A percentile compares a stretch with the other conserved stretches of the same genome.
phyloP scores from a whole-genome alignment of 2,329 filamentous ascomycete genomes.

The Arachnomyces sp. region DNA sequence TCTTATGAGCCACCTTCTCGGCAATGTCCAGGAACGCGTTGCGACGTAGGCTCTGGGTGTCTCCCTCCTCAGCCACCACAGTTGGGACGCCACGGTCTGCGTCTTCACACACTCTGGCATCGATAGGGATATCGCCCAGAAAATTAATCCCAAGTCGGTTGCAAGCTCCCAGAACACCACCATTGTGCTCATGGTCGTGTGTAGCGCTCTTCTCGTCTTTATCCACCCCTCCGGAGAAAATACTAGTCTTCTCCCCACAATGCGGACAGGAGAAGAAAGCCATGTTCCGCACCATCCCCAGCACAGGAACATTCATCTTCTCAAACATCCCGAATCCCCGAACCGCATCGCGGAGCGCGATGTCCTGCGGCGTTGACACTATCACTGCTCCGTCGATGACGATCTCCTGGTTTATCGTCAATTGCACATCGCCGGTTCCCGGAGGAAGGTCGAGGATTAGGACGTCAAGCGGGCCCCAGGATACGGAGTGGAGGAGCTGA shows the following conservation, averaged over 20 bases:
- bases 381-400: slow-evolving; percentile 77
- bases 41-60: slow-evolving; percentile 57
- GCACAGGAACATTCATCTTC: slow-evolving; percentile 66
- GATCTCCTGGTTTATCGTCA: slow-evolving; percentile 94
- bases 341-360: slow-evolving; percentile 84
- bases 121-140: slow-evolving; percentile 80
- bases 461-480: slow-evolving; percentile 84
- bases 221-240: slow-evolving; percentile 54
- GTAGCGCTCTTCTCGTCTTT: slow-evolving; percentile 1
- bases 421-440: slow-evolving; percentile 88
- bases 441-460: slow-evolving; percentile 87
- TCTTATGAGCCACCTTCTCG: slow-evolving; percentile 39
- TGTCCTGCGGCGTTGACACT: slow-evolving; percentile 86
- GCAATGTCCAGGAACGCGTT: slow-evolving; percentile 67
- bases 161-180: slow-evolving; percentile 62
- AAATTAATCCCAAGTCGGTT: slow-evolving; percentile 66
- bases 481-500: slow-evolving; percentile 88
- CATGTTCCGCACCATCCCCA: slow-evolving; percentile 93
- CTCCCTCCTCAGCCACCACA: slow-evolving; percentile 70
- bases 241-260: slow-evolving; percentile 64
- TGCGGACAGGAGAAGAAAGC: slow-evolving; percentile 72
- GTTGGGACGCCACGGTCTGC: slow-evolving; percentile 83
- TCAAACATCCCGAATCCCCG: slow-evolving; percentile 91
- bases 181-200: slow-evolving; percentile 34
- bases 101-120: slow-evolving; percentile 78